Evolutionary conservation across 1,139 yeast genomes (phyloP), one percentile per base, ranked within the genome.

Genomic region (Meyerozyma carpophila): DNA sequence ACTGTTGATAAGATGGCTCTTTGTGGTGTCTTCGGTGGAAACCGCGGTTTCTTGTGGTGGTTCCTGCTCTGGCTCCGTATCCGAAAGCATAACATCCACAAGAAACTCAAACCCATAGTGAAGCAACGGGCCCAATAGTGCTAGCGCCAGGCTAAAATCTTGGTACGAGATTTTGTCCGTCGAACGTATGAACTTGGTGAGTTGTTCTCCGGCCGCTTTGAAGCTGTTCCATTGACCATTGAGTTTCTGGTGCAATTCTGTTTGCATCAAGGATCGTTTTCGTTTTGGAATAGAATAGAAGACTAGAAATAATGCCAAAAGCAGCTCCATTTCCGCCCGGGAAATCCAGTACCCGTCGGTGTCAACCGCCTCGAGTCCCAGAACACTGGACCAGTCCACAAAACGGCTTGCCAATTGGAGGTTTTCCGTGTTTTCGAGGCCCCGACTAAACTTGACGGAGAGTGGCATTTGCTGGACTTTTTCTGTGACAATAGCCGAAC

Each of bases 291-390:
- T 46, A 0, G 66, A 59, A 14, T 47, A 50, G 2, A 75, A 47
- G 1, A 68, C 49, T 27, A 80, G 58, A 18, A 74, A 49, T 47
- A 81, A 68, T 0, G 82, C 66, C 5, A 81, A 37, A 1, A 81
- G 41, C 7, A 61, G 63, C 8, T 63, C 58, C 36, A 80, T 47
- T 5, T 61, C 65, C 0, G 52, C 44, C 0, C 73, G 75, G 1
- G 66, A 54, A 1, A 81, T 47, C 2, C 49, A 46, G 41, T 73
- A 49, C 1, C 56, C 49, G 1, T 62, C 57, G 0, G 70, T 41
- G 24, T 75, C 73, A 7, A 65, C 29, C 2, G 29, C 2, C 11
- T 27, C 29, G 13, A 27, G 13, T 7, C 11, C 29, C 29, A 27
- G 29, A 5, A 29, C 26, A 16, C 26, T 24, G 41, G 42, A 20